Conservation (phyloP, 371 early-diverging fungal genomes). For the Circinella umbellata region DNA sequence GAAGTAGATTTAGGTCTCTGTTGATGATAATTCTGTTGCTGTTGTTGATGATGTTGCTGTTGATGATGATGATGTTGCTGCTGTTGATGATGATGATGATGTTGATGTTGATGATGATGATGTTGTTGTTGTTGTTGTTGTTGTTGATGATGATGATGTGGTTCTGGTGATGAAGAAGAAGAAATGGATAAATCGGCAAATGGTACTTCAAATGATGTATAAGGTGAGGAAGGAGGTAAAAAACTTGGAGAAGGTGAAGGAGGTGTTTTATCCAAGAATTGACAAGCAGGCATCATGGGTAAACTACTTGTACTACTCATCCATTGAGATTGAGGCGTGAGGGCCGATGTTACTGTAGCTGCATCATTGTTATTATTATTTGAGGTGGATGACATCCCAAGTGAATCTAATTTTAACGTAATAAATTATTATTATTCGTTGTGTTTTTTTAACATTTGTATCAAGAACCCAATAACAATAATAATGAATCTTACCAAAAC, state of each 20-base stretch:
- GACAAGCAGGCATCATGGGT: constrained; percentile 5
- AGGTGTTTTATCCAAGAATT: constrained; percentile 29
- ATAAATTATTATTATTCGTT: background rate
- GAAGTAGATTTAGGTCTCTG: background rate
- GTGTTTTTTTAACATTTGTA: too few relatives aligned
- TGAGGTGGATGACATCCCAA: constrained; percentile 20
- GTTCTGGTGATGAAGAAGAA: constrained; percentile 40
- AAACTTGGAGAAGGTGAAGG: constrained; percentile 39
- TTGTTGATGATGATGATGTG: too few relatives aligned
- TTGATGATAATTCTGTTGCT: background rate
- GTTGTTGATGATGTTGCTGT: background rate
- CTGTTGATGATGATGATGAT: background rate
- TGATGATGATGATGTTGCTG: background rate
- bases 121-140: background rate
- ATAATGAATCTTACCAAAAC: constrained; percentile 24
- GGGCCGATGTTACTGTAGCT: background rate
- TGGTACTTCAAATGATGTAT: constrained; percentile 44
- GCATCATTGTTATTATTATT: background rate
- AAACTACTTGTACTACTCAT: background rate
- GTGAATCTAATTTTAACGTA: constrained; percentile 11
- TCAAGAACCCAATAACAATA: background rate
- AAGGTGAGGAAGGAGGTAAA: constrained; percentile 35
- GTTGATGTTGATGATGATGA: background rate
- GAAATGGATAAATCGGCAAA: constrained; percentile 48
- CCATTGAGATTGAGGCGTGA: background rate